These are phyloP conservation scores for Alternaria dauci DNA, from an alignment of 2,329 filamentous ascomycete species.

Conservation along the genomic window DNA sequence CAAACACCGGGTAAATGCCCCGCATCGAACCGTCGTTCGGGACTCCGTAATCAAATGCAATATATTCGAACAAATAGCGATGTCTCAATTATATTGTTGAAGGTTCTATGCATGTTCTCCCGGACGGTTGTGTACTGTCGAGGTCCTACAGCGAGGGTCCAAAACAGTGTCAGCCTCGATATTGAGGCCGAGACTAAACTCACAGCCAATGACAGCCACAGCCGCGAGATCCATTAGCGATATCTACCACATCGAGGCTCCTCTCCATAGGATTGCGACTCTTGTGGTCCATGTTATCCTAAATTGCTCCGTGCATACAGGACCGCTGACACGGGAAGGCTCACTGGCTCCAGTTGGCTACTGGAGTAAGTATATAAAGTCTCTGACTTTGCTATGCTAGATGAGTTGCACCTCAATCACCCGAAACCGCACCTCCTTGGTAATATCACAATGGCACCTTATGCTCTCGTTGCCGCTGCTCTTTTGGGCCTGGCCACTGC, in stretches of 20 bases:
- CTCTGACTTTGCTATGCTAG: background rate
- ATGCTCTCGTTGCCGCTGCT: conserved; percentile 34
- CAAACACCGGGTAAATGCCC: conserved; percentile 23
- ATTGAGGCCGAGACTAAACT: conserved; percentile 9
- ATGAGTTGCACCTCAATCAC: background rate
- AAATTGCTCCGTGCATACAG: conserved; percentile 1
- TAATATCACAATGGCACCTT: conserved; percentile 33
- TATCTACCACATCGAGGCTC: background rate
- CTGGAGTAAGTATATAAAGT: background rate
- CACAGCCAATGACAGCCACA: conserved; percentile 11
- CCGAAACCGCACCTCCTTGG: background rate
- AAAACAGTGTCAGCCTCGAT: conserved; percentile 18
- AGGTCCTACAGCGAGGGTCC: conserved; percentile 9
- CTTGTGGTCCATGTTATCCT: conserved; percentile 2
- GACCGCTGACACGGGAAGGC: background rate
- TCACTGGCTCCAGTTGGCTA: background rate
- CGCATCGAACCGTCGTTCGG: conserved; percentile 10
- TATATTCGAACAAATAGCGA: conserved; percentile 20
- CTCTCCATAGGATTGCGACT: conserved; percentile 15
- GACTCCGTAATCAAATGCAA: conserved; percentile 21
- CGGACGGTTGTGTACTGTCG: conserved; percentile 5
- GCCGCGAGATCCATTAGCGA: background rate
- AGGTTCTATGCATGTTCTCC: conserved; percentile 19
- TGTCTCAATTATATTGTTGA: conserved; percentile 13
- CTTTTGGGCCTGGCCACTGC: conserved; percentile 41